Evolutionary conservation across 2,329 filamentous ascomycete species (phyloP).

Genomic region (Juglanconis juglandina): DNA sequence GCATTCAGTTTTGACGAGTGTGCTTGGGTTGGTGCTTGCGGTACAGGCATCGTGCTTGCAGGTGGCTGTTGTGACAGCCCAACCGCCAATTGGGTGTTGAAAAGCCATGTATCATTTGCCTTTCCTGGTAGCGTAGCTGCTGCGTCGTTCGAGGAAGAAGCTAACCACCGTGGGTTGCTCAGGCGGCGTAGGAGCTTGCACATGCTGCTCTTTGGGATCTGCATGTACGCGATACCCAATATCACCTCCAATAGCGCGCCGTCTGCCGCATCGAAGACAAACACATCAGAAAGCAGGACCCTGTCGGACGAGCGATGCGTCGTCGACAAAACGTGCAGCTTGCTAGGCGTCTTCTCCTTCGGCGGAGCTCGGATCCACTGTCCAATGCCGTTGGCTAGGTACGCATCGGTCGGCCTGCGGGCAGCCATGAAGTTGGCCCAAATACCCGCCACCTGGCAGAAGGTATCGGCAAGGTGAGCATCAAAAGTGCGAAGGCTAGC

Average conservation of each 20-base stretch:
- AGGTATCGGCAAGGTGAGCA: conserved; percentile 26
- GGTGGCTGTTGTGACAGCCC: neutral
- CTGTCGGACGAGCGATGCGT: neutral
- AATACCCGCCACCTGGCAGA: conserved; percentile 34
- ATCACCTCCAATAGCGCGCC: conserved; percentile 31
- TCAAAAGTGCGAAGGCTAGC: conserved; percentile 20
- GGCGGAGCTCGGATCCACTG: conserved; percentile 30
- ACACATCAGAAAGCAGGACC: conserved; percentile 31
- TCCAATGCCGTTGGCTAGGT: conserved; percentile 30
- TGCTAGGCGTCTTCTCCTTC: neutral
- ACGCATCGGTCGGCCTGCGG: conserved; percentile 25
- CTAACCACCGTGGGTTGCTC: neutral
- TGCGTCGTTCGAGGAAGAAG: neutral
- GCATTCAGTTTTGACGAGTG: neutral
- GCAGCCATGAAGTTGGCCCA: conserved; percentile 34
- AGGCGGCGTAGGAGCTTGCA: conserved; percentile 25
- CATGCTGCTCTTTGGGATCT: conserved; percentile 28
- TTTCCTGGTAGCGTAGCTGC: neutral
- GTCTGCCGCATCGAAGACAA: conserved; percentile 29
- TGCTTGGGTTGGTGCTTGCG: neutral
- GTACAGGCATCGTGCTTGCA: neutral
- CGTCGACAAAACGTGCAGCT: neutral
- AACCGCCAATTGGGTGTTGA: no score
- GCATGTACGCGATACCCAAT: conserved; percentile 30
- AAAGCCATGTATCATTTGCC: no score